A percentile compares a stretch with the other conserved stretches of the same genome.
These are phyloP conservation scores for Hypoxylon sp. DNA, from an alignment of 2,329 filamentous ascomycete genomes.

Conservation along the genomic window DNA sequence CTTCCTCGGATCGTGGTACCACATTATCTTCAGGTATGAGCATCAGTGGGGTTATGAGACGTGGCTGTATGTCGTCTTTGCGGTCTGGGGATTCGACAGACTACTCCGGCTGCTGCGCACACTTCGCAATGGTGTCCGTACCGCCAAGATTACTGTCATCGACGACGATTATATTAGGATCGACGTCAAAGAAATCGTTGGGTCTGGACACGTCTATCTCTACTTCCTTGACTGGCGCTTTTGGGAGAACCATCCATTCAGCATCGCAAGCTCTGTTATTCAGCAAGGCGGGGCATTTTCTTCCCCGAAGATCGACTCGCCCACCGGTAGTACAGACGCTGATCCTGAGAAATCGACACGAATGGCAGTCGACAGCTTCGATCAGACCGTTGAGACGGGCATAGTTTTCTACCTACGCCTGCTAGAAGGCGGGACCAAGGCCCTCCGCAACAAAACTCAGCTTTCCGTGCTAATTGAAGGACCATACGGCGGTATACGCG, in stretches of 20 bases:
- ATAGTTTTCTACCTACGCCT: not conserved
- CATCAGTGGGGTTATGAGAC: constrained; percentile 14
- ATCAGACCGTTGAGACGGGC: not conserved
- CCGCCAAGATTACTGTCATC: constrained; percentile 56
- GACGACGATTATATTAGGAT: constrained; percentile 55
- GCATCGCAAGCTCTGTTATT: constrained; percentile 3
- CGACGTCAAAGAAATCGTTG: constrained; percentile 56
- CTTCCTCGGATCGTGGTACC: constrained; percentile 53
- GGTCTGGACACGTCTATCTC: constrained; percentile 57
- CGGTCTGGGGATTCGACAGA: constrained; percentile 59
- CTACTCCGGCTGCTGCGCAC: constrained; percentile 57
- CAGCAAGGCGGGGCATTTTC: not conserved
- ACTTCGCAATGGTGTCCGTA: constrained; percentile 54
- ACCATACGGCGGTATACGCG: not conserved
- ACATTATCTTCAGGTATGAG: constrained; percentile 44
- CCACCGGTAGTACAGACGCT: not conserved
- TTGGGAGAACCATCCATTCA: constrained; percentile 70
- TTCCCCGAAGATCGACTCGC: not conserved
- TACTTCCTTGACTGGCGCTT: constrained; percentile 60
- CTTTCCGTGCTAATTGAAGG: not conserved
- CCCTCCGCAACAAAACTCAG: not conserved
- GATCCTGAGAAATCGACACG: not conserved
- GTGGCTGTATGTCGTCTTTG: constrained; percentile 46
- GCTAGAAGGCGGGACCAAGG: not conserved
- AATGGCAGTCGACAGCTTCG: not conserved